A percentile compares a stretch with the other conserved stretches of the same genome.
These are phyloP conservation scores for Tilletiopsis washingtonensis DNA, from an alignment of 1,284 basidiomycete genomes.

Conservation along the genomic window DNA sequence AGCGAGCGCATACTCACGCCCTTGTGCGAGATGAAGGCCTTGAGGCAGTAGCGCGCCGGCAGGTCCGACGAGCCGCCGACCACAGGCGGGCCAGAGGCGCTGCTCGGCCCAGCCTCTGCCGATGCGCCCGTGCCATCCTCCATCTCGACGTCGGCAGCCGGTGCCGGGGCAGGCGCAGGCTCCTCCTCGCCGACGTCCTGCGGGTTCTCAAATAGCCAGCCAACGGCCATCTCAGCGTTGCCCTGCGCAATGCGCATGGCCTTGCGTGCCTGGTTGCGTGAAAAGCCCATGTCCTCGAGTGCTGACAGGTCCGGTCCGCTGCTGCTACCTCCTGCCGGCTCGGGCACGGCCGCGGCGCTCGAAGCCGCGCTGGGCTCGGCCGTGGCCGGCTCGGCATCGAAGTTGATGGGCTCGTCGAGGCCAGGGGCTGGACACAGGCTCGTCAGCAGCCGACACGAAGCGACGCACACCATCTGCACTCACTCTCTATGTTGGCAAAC, in stretches of 20 bases:
- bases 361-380: too few relatives aligned
- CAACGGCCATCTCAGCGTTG: constrained; percentile 75
- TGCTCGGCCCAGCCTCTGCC: not conserved
- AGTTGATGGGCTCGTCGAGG: constrained; percentile 71
- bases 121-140: not conserved
- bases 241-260: constrained; percentile 76
- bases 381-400: constrained; percentile 32
- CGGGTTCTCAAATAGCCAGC: constrained; percentile 94
- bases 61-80: constrained; percentile 49
- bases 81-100: constrained; percentile 3
- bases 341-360: not conserved
- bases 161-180: not conserved
- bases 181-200: constrained; percentile 66
- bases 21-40: constrained; percentile 94
- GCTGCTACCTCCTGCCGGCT: not conserved
- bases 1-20: constrained; percentile 49
- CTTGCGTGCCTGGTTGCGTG: constrained; percentile 70
- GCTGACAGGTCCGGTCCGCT: constrained; percentile 50
- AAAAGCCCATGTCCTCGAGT: constrained; percentile 91
- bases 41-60: constrained; percentile 71
- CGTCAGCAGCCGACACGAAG: too few relatives aligned
- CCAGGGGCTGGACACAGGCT: too few relatives aligned
- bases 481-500: constrained; percentile 90
- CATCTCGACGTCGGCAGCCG: not conserved
- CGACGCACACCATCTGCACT: too few relatives aligned